phyloP scores from a whole-genome alignment of 306 rosid species.

The Citrullus colocynthis region DNA sequence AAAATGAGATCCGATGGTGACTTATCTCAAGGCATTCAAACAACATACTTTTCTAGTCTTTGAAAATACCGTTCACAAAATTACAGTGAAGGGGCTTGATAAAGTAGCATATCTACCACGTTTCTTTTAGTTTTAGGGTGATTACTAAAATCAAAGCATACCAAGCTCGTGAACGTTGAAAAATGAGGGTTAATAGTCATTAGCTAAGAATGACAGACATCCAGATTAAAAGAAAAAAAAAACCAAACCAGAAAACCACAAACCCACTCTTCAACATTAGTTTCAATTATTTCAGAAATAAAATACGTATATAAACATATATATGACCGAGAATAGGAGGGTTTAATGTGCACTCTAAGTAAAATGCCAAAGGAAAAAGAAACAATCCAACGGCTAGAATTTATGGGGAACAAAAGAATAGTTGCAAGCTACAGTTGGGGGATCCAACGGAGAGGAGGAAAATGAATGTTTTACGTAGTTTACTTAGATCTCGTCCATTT shows the following conservation, averaged over 20 bases:
- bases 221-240: neutral
- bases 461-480: neutral
- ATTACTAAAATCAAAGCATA: neutral
- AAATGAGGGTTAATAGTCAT: neutral
- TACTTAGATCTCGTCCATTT: neutral
- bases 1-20: neutral
- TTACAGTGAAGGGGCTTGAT: neutral
- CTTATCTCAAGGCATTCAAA: neutral
- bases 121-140: neutral
- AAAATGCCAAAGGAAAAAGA: neutral
- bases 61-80: neutral
- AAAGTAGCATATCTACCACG: neutral
- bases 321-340: neutral
- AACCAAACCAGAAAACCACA: neutral
- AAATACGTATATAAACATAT: neutral
- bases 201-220: neutral
- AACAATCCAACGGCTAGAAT: neutral
- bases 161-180: neutral
- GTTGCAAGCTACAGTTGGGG: neutral
- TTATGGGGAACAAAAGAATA: no score
- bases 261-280: neutral
- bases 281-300: neutral
- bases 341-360: neutral
- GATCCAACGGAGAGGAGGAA: neutral
- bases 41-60: neutral